Percentiles rank a stretch among this genome's conserved stretches.
phyloP scores from a whole-genome alignment of 2,329 filamentous ascomycete species.

The Sporothrix curviconia region DNA sequence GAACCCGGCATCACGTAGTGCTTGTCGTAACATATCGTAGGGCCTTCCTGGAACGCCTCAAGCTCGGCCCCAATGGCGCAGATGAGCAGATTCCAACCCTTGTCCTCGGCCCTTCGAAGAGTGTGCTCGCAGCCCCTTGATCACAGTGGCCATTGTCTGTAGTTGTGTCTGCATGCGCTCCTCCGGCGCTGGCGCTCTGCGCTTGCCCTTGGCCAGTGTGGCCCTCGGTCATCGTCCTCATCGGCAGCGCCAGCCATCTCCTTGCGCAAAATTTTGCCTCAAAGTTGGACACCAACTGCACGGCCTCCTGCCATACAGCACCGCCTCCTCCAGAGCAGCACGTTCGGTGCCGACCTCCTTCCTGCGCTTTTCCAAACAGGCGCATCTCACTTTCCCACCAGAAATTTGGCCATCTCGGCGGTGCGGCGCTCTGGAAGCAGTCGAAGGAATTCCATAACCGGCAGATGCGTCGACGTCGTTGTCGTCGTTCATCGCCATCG shows the following conservation, averaged over 20 bases:
- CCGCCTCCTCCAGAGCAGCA: slow-evolving; percentile 59
- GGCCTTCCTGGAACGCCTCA: slow-evolving; percentile 29
- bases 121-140: slow-evolving; percentile 49
- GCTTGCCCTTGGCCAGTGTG: slow-evolving; percentile 25
- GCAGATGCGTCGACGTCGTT: slow-evolving; percentile 28
- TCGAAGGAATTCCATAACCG: slow-evolving; percentile 49
- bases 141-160: slow-evolving; percentile 49
- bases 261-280: slow-evolving; percentile 55
- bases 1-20: slow-evolving; percentile 27
- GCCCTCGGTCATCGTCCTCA: neutral
- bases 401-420: slow-evolving; percentile 59
- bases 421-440: slow-evolving; percentile 61
- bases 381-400: slow-evolving; percentile 63
- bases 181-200: slow-evolving; percentile 11
- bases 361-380: slow-evolving; percentile 48
- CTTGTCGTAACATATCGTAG: slow-evolving; percentile 24
- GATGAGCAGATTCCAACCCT: slow-evolving; percentile 67
- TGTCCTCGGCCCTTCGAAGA: slow-evolving; percentile 49
- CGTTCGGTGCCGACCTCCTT: slow-evolving; percentile 54
- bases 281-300: slow-evolving; percentile 55
- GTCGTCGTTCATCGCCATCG: slow-evolving; percentile 18
- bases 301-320: slow-evolving; percentile 57
- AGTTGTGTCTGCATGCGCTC: slow-evolving; percentile 36
- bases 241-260: slow-evolving; percentile 39
- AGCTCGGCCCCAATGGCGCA: slow-evolving; percentile 64